Conservation (phyloP, 768 basidiomycete genomes). For the Cystofilobasidium macerans region DNA sequence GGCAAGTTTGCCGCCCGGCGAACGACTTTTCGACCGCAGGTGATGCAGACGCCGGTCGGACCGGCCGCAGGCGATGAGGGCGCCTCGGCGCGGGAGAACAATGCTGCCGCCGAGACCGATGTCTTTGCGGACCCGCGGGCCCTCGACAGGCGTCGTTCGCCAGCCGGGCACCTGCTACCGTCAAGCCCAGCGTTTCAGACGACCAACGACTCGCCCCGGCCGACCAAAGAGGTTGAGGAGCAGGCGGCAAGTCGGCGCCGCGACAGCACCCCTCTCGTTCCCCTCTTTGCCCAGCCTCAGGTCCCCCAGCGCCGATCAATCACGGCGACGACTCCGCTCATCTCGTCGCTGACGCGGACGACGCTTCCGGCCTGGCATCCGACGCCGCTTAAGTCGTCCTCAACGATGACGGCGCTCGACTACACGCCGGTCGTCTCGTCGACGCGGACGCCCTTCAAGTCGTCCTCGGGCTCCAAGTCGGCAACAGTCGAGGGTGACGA, state of each 20-base stretch:
- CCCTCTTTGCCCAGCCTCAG: constrained; percentile 10
- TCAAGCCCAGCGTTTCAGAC: not conserved
- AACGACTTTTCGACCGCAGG: not conserved
- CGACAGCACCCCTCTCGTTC: not conserved
- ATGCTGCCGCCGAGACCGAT: not conserved
- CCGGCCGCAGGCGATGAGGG: not conserved
- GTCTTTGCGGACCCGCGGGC: not conserved
- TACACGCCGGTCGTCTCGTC: constrained; percentile 22
- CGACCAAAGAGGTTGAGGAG: not conserved
- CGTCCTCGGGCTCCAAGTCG: constrained; percentile 9
- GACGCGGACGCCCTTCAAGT: constrained; percentile 23
- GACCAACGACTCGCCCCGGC: constrained; percentile 2
- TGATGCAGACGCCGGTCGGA: no score
- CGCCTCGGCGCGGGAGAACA: not conserved
- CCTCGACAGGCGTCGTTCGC: no score
- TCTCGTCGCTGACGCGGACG: constrained; percentile 4
- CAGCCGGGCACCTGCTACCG: not conserved
- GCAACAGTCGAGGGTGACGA: not conserved
- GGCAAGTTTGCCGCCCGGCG: not conserved
- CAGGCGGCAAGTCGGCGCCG: not conserved
- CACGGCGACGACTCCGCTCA: constrained; percentile 15
- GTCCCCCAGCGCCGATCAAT: constrained; percentile 4
- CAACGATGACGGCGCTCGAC: constrained; percentile 11
- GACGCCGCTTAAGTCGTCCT: constrained; percentile 20
- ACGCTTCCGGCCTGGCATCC: constrained; percentile 21